Percentiles rank a stretch among this genome's conserved stretches.
phyloP scores from a whole-genome alignment of 768 basidiomycete species.

The Boletus pseudopeckii region DNA sequence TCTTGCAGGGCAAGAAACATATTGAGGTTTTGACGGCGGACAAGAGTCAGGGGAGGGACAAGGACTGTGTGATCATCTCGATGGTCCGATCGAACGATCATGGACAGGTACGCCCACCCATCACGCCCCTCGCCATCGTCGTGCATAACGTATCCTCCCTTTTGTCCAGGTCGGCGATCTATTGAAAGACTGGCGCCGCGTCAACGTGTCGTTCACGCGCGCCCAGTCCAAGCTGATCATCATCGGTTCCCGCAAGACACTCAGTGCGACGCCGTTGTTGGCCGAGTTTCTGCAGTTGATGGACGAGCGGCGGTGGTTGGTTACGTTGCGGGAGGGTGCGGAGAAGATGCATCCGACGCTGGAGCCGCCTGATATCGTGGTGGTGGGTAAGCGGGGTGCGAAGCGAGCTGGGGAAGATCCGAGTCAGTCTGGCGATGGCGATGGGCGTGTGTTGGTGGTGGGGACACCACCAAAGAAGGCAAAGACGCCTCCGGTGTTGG shows the following conservation, averaged over 20 bases:
- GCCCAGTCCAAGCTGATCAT: constrained; percentile 89
- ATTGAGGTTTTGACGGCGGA: constrained; percentile 92
- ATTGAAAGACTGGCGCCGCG: constrained; percentile 90
- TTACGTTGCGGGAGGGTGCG: constrained; percentile 52
- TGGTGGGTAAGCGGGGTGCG: constrained; percentile 12
- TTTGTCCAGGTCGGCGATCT: constrained; percentile 77
- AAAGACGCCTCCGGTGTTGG: constrained; percentile 19
- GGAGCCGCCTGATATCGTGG: constrained; percentile 10
- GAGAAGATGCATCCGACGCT: constrained; percentile 47
- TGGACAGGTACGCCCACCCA: constrained; percentile 54
- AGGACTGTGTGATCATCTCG: constrained; percentile 91
- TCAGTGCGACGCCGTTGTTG: constrained; percentile 59
- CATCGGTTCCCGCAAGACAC: constrained; percentile 81
- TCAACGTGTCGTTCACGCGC: constrained; percentile 96
- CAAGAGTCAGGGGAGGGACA: constrained; percentile 91
- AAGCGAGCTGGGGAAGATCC: constrained; percentile 10
- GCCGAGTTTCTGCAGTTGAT: constrained; percentile 76
- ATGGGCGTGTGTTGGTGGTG: background rate
- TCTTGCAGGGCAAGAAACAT: constrained; percentile 50
- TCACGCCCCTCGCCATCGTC: background rate
- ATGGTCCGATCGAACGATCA: constrained; percentile 85
- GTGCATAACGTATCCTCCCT: background rate
- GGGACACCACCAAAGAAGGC: constrained; percentile 36
- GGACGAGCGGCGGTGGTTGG: constrained; percentile 69
- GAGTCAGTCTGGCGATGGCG: background rate